phyloP scores from a whole-genome alignment of 768 basidiomycete genomes.

The Botryobasidium botryosum region DNA sequence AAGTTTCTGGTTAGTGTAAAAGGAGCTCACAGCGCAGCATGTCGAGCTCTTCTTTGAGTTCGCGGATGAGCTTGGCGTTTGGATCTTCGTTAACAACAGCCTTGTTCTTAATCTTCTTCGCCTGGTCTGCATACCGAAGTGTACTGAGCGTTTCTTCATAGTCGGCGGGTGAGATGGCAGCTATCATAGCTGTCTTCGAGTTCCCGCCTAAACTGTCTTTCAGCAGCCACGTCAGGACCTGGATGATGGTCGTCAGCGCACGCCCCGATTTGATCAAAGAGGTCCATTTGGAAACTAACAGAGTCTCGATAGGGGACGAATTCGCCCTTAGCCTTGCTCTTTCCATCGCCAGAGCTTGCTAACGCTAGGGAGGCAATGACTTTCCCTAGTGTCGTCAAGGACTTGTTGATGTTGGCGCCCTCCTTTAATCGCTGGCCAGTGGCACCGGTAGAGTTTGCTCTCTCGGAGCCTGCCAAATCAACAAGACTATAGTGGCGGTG shows the following conservation, averaged over 20 bases:
- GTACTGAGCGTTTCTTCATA: slow-evolving; percentile 97
- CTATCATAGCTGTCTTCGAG: slow-evolving; percentile 98
- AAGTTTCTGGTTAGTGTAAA: slow-evolving; percentile 12
- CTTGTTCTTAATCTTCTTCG: slow-evolving; percentile 99
- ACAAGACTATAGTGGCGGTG: slow-evolving; percentile 44
- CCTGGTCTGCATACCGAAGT: slow-evolving; percentile 89
- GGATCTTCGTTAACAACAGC: slow-evolving; percentile 99
- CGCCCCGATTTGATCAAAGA: slow-evolving; percentile 1
- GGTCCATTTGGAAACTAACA: slow-evolving; percentile 28
- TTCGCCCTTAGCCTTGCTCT: slow-evolving; percentile 47
- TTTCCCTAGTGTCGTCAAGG: slow-evolving; percentile 91
- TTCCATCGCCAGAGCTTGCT: slow-evolving; percentile 41
- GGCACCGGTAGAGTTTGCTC: slow-evolving; percentile 94
- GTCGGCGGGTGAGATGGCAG: slow-evolving; percentile 95
- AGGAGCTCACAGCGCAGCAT: slow-evolving; percentile 53
- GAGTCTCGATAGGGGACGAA: slow-evolving; percentile 97
- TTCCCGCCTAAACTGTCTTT: slow-evolving; percentile 97
- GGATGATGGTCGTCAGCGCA: no score
- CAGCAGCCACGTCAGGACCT: slow-evolving; percentile 95
- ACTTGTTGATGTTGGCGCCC: slow-evolving; percentile 98
- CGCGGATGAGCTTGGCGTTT: slow-evolving; percentile 94
- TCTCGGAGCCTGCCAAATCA: slow-evolving; percentile 91
- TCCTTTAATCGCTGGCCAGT: slow-evolving; percentile 93
- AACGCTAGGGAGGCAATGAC: slow-evolving; percentile 83
- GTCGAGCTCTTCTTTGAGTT: slow-evolving; percentile 96